These are phyloP conservation scores for Aurifilum marmelostoma DNA, from an alignment of 2,329 filamentous ascomycete species.

Conservation along the genomic window DNA sequence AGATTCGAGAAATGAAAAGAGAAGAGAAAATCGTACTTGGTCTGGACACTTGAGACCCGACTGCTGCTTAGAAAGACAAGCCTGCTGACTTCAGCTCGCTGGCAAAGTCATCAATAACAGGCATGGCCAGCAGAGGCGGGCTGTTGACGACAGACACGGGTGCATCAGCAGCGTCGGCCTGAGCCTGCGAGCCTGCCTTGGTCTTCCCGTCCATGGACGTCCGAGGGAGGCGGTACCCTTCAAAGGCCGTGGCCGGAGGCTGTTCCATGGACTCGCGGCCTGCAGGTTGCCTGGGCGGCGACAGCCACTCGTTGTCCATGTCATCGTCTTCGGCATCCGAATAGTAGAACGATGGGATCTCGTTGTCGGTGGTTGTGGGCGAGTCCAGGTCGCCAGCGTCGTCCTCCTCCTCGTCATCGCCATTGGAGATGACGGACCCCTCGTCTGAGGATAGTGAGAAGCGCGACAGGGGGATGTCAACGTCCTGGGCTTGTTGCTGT, in stretches of 20 bases:
- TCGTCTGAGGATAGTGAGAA: constrained; percentile 39
- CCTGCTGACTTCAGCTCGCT: constrained; percentile 30
- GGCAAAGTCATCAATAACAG: constrained; percentile 46
- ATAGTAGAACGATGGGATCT: constrained; percentile 52
- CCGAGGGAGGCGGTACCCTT: constrained; percentile 54
- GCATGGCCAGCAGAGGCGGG: constrained; percentile 38
- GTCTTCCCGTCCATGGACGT: constrained; percentile 33
- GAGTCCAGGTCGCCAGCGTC: constrained; percentile 35
- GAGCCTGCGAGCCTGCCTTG: constrained; percentile 31
- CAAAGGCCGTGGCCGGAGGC: constrained; percentile 36
- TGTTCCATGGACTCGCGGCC: constrained; percentile 32
- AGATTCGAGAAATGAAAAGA: background rate
- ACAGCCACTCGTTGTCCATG: constrained; percentile 43
- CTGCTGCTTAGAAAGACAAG: constrained; percentile 12
- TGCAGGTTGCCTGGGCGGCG: constrained; percentile 34
- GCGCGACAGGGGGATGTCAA: constrained; percentile 34
- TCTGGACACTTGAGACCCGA: background rate
- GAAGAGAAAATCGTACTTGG: background rate
- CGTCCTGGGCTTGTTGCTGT: constrained; percentile 35
- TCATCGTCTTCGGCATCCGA: constrained; percentile 44
- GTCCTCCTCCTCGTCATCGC: background rate
- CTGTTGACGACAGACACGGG: constrained; percentile 23
- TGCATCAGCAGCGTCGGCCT: constrained; percentile 19
- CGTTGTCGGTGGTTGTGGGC: constrained; percentile 44
- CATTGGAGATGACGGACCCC: constrained; percentile 35